phyloP scores from a whole-genome alignment of 2,329 filamentous ascomycete species.

The Thelonectria discophora region DNA sequence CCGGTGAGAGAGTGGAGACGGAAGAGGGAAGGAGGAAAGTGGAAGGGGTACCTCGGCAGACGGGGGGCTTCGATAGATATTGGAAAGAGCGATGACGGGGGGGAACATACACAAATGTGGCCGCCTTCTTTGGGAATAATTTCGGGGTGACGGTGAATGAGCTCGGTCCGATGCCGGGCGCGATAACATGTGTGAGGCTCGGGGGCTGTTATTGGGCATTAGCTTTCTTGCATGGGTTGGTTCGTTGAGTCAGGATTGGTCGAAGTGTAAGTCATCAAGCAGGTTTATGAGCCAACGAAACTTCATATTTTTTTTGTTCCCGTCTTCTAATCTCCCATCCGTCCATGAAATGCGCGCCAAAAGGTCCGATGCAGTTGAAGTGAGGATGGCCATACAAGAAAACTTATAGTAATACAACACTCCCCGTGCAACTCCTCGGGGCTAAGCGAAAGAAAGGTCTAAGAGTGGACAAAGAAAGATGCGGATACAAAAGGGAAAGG shows the following conservation, averaged over 20 bases:
- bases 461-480: not conserved
- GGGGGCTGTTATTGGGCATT: not conserved
- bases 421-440: not conserved
- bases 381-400: no score
- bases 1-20: slow-evolving; percentile 26
- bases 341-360: not conserved
- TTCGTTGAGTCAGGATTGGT: not conserved
- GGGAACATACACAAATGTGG: not conserved
- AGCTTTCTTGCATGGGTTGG: not conserved
- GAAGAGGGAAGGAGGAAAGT: not conserved
- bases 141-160: not conserved
- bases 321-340: not conserved
- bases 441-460: not conserved
- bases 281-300: not conserved
- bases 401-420: not conserved
- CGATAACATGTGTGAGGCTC: not conserved
- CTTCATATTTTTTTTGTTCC: not conserved
- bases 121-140: not conserved
- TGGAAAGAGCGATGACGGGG: not conserved
- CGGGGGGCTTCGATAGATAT: not conserved
- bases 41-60: slow-evolving; percentile 15
- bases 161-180: not conserved
- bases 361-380: not conserved
- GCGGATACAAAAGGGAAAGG: not conserved
- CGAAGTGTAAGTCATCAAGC: not conserved